A percentile compares a stretch with the other conserved stretches of the same genome.
Evolutionary conservation across 1,139 yeast genomes (phyloP).

Genomic region (Trichomonascaceae sp.): DNA sequence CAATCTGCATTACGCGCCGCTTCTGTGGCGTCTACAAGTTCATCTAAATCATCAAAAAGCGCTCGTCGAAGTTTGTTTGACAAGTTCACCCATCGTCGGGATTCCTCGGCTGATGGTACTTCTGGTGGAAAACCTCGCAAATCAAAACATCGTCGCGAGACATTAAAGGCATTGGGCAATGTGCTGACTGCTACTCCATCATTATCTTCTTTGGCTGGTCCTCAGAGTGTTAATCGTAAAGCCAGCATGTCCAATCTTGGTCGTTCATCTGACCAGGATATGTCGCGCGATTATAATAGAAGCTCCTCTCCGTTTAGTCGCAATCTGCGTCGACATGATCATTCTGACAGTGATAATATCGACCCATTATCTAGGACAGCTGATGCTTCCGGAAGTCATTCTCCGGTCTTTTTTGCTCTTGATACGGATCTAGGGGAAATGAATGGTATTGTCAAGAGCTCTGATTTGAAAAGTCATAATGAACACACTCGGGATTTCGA

Average conservation of each 20-base stretch:
- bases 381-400: neutral
- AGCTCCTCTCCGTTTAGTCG: constrained; percentile 2
- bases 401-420: constrained; percentile 23
- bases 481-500: constrained; percentile 7
- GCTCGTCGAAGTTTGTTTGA: constrained; percentile 4
- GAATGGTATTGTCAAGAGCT: constrained; percentile 42
- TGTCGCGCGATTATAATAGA: neutral
- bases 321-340: neutral
- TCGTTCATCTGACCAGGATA: neutral
- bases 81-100: constrained; percentile 8
- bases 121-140: neutral
- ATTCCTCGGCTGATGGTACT: constrained; percentile 5
- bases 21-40: constrained; percentile 1
- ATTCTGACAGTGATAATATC: neutral
- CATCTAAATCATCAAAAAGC: constrained; percentile 6
- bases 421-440: constrained; percentile 48
- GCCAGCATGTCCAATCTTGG: constrained; percentile 1
- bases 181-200: constrained; percentile 5
- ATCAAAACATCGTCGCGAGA: constrained; percentile 2
- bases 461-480: constrained; percentile 5
- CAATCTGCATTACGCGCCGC: constrained; percentile 7
- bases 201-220: constrained; percentile 1
- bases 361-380: neutral
- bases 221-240: constrained; percentile 1
- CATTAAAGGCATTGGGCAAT: constrained; percentile 4